Percentiles rank a stretch among this genome's conserved stretches.
These are phyloP conservation scores for Erodium maritimum DNA, from an alignment of 345 rosid species.

Conservation along the genomic window DNA sequence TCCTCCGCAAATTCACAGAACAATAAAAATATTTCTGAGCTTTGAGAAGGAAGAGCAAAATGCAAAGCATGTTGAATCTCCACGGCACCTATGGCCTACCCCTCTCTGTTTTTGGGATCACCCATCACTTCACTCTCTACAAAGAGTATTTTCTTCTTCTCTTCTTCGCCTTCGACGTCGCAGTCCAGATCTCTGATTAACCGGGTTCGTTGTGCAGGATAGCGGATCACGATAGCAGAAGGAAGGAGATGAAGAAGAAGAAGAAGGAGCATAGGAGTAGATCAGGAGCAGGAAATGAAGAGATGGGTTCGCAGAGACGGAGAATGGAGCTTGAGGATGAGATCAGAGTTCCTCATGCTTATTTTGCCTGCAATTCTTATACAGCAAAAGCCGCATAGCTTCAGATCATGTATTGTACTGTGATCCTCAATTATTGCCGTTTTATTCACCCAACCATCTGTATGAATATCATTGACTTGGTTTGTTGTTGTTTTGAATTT, in stretches of 20 bases:
- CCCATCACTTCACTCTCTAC: conserved; percentile 6
- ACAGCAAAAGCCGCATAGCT: conserved; percentile 15
- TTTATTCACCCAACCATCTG: not conserved
- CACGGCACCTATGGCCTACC: conserved; percentile 12
- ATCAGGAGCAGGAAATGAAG: not conserved
- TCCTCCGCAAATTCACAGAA: too few relatives aligned
- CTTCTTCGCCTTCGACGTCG: too few relatives aligned
- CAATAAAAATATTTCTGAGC: too few relatives aligned
- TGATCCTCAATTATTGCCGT: not conserved
- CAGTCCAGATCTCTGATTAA: not conserved
- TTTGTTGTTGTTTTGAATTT: not conserved
- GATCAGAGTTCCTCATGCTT: conserved; percentile 4
- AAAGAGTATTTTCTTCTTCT: conserved; percentile 2
- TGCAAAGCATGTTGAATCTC: conserved; percentile 13
- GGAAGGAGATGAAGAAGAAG: conserved; percentile 12
- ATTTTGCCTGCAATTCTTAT: conserved; percentile 1
- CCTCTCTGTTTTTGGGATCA: conserved; percentile 15
- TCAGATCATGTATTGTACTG: too few relatives aligned
- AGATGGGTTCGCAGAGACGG: not conserved
- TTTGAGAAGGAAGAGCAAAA: not conserved
- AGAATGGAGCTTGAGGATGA: not conserved
- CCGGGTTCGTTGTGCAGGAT: conserved; percentile 6
- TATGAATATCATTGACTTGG: not conserved
- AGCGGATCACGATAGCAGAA: conserved; percentile 17
- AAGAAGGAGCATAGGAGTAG: not conserved